Evolutionary conservation across 2,329 filamentous ascomycete genomes (phyloP), one percentile per base, ranked within the genome.

Genomic region (Thelonectria blattea): DNA sequence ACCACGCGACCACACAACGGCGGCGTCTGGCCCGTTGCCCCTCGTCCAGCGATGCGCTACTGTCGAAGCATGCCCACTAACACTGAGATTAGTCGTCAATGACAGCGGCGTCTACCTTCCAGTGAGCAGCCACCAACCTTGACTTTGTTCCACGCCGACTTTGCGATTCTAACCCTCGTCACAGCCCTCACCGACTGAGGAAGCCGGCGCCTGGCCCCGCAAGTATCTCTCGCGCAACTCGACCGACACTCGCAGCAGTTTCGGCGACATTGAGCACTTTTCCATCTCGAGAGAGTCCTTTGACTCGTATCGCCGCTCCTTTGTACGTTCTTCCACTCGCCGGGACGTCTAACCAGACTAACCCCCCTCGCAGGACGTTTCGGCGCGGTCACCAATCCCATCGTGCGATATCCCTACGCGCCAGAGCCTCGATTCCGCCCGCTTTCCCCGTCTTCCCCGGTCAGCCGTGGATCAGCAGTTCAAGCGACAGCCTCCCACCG

Each of bases 201-300:
- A 92, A 75, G 92, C 91, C 73, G 85, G 85, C 63, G 89, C 92
- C 70, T 97, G 93, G 93, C 83, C 83, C 24, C 81, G 81, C 67
- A 79, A 81, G 63, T 81, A 82, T 62, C 76, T 86, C 58, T 72
- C 77, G 10, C 80, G 83, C 57, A 79, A 78, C 45, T 88, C 86
- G 5, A 82, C 79, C 66, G 83, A 86, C 65, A 83, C 80, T 32
- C 78, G 79, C 57, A 87, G 84, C 72, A 86, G 90, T 68, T 81
- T 91, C 61, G 88, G 88, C 70, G 92, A 96, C 63, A 93, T 93
- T 69, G 94, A 98, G 74, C 93, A 91, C 14, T 98, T 98, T 75
- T 92, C 91, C 65, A 98, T 98, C 74, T 97, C 93, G 39, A 87
- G 94, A 71, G 95, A 98, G 79, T 97, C 93, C 2, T 98, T 98